Evolutionary conservation across 2,329 filamentous ascomycete genomes (phyloP).

Genomic region (Pseudocercospora macadamiae): DNA sequence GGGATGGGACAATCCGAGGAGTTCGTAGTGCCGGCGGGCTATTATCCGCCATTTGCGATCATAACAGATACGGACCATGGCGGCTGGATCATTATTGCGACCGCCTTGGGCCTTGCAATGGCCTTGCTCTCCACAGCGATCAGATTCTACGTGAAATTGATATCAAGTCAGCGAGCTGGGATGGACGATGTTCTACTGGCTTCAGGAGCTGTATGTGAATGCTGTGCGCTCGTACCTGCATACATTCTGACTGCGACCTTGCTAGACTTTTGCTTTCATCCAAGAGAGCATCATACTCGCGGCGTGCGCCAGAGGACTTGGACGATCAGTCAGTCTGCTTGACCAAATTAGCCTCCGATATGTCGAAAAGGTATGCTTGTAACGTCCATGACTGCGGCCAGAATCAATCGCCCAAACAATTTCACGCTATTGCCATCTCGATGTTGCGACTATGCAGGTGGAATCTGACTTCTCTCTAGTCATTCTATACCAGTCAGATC

Average conservation of each 20-base stretch:
- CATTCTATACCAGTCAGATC: slow-evolving; percentile 25
- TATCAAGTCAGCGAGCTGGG: slow-evolving; percentile 16
- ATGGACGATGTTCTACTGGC: slow-evolving; percentile 24
- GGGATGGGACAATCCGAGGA: slow-evolving; percentile 4
- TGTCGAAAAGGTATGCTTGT: slow-evolving; percentile 14
- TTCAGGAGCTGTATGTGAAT: slow-evolving; percentile 11
- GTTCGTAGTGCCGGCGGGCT: slow-evolving; percentile 24
- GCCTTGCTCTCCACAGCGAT: slow-evolving; percentile 21
- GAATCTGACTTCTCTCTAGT: background rate
- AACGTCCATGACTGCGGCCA: background rate
- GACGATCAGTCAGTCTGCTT: slow-evolving; percentile 17
- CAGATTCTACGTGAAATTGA: slow-evolving; percentile 20
- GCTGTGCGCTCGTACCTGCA: too few relatives aligned
- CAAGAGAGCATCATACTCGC: slow-evolving; percentile 20
- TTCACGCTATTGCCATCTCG: too few relatives aligned
- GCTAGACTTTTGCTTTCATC: slow-evolving; percentile 15
- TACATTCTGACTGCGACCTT: background rate
- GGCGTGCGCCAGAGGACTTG: slow-evolving; percentile 24
- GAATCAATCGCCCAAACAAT: background rate
- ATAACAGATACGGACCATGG: slow-evolving; percentile 39
- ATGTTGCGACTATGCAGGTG: background rate
- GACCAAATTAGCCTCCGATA: slow-evolving; percentile 1
- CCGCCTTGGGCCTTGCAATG: slow-evolving; percentile 22
- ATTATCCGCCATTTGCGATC: slow-evolving; percentile 25
- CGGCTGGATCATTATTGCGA: slow-evolving; percentile 41